These are phyloP conservation scores for Capsicum chinense DNA, from an alignment of 257 asterid species.

Conservation along the genomic window DNA sequence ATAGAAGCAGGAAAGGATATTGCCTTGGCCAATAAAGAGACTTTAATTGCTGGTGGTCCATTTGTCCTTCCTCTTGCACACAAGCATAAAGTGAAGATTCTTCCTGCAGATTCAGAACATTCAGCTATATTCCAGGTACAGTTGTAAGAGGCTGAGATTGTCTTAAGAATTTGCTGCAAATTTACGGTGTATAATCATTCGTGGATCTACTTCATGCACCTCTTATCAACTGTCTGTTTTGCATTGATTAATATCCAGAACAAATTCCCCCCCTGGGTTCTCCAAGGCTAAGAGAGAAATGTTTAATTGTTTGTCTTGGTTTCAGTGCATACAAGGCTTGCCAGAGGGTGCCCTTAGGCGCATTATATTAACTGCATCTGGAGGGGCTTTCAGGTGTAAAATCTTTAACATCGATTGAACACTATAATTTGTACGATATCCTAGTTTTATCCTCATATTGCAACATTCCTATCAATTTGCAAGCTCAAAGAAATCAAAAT, in stretches of 20 bases:
- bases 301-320: constrained; percentile 31
- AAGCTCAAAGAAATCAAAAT: not conserved
- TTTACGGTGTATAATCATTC: not conserved
- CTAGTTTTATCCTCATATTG: not conserved
- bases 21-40: constrained; percentile 97
- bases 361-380: constrained; percentile 94
- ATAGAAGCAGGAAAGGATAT: constrained; percentile 98
- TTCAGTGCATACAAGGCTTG: constrained; percentile 98
- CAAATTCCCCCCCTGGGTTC: not conserved
- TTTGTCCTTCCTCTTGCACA: constrained; percentile 97
- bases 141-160: constrained; percentile 1
- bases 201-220: not conserved
- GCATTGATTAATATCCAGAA: not conserved
- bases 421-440: not conserved
- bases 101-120: constrained; percentile 99
- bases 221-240: not conserved
- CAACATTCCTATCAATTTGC: constrained; percentile 8
- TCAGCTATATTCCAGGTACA: constrained; percentile 97
- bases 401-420: not conserved
- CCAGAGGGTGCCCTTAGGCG: constrained; percentile 97
- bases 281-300: not conserved
- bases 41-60: constrained; percentile 97
- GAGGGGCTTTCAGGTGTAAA: constrained; percentile 89
- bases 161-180: not conserved
- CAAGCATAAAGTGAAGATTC: constrained; percentile 95